Evolutionary conservation across 2,329 filamentous ascomycete genomes (phyloP), one percentile per base, ranked within the genome.

Genomic region (Colletotrichum lupini): DNA sequence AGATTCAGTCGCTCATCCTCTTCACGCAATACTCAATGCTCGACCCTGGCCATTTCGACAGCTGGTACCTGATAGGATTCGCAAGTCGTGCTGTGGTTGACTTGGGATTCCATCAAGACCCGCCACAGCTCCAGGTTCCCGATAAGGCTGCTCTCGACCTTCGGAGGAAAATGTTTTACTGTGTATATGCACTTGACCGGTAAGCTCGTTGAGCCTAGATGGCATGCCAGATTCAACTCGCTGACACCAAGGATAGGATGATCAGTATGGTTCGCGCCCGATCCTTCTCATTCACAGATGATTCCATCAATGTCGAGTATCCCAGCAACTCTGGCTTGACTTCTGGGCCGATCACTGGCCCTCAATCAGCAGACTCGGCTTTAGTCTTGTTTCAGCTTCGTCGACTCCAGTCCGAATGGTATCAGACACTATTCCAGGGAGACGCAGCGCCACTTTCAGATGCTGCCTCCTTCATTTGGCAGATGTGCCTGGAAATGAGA

Each of bases 231-330:
- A n/a, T 11, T 6, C 11, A 0, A 32, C 5, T 53, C 22, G 68
- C 72, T 74, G 24, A 76, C 28, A 35, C 5, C 11, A 58, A 1
- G 66, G 75, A 22, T 22, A 95, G 95, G 79, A 92, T 94, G 12
- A 95, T 97, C 58, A 97, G 95, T 77, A 93, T 98, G 86, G 94
- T 96, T 5, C 92, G 97, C 76, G 94, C 94, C 12, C 89, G 95
- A 42, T 92, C 95, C 0, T 98, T 98, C 81, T 98, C 96, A 0
- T 98, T 98, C 79, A 96, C 95, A 0, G 96, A 98, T 79, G 94
- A 96, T 68, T 93, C 95, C 6, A 90, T 94, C 30, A 92, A 94
- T 76, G 95, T 98, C 35, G 90, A 89, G n/a, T 90, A 95, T 74
- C 95, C 95, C 1, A 88, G 89, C 67, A 81, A 83, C 8, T 80